phyloP scores from a whole-genome alignment of 371 early-diverging fungal species.

The Batrachochytrium dendrobatidis region DNA sequence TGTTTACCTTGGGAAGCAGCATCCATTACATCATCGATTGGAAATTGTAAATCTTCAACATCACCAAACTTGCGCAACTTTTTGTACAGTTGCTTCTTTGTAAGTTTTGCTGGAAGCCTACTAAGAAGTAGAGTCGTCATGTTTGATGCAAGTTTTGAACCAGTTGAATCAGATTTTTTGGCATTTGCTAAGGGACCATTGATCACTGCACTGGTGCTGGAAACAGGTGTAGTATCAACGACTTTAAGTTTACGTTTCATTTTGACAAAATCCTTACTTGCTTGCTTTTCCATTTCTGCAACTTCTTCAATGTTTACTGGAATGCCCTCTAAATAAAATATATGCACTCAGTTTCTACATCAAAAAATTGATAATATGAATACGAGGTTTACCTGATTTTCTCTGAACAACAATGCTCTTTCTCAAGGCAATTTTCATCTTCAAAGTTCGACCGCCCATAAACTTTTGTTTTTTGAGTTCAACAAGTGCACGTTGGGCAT shows the following conservation, averaged over 20 bases:
- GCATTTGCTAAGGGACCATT: no score
- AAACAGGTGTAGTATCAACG: no score
- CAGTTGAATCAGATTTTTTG: no score
- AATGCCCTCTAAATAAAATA: neutral
- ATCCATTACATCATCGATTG: slow-evolving; percentile 22
- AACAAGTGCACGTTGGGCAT: slow-evolving; percentile 66
- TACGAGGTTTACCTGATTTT: slow-evolving; percentile 13
- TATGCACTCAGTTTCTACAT: neutral
- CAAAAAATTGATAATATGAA: neutral
- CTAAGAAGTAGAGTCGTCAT: slow-evolving; percentile 11
- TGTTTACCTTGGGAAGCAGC: slow-evolving; percentile 5
- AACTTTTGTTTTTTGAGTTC: slow-evolving; percentile 63
- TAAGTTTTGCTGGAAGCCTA: slow-evolving; percentile 36
- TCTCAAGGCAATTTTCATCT: slow-evolving; percentile 69
- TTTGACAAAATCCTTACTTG: neutral
- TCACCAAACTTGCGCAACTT: slow-evolving; percentile 59
- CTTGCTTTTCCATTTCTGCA: neutral
- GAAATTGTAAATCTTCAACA: slow-evolving; percentile 53
- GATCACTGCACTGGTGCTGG: no score
- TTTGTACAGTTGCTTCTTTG: slow-evolving; percentile 60
- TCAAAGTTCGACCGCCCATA: slow-evolving; percentile 48
- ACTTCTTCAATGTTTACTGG: neutral
- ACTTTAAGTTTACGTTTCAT: slow-evolving; percentile 15
- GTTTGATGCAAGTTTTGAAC: no score
- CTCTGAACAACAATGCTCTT: slow-evolving; percentile 32